phyloP scores from a whole-genome alignment of 2,329 filamentous ascomycete species.

The Colletotrichum sp. region DNA sequence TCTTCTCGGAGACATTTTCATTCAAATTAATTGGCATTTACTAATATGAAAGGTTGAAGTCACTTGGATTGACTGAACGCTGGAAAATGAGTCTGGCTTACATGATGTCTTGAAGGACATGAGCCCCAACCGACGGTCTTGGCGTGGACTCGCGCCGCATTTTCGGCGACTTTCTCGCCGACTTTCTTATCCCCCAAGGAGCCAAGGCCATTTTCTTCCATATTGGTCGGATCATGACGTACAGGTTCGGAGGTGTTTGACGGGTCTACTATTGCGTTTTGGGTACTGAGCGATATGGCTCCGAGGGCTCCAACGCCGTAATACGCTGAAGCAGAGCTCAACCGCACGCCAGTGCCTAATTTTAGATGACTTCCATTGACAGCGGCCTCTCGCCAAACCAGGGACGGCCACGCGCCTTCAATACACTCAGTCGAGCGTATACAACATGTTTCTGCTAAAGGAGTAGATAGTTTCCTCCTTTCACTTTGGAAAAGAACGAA shows the following conservation, averaged over 20 bases:
- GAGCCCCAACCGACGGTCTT: not conserved
- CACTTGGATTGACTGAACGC: not conserved
- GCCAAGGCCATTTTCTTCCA: not conserved
- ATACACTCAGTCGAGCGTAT: not conserved
- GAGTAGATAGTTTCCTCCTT: not conserved
- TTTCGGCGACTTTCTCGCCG: not conserved
- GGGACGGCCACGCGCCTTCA: rapidly evolving
- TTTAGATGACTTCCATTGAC: not conserved
- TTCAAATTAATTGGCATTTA: not conserved
- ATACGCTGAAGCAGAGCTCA: not conserved
- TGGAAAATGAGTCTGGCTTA: not conserved
- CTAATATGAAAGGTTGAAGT: not conserved
- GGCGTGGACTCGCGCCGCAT: not conserved
- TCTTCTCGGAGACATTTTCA: not conserved
- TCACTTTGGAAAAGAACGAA: rapidly evolving
- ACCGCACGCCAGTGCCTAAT: not conserved
- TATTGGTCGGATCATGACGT: not conserved
- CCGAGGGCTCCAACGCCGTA: rapidly evolving
- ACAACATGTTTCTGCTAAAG: rapidly evolving
- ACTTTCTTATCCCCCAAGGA: not conserved
- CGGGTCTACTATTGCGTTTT: not conserved
- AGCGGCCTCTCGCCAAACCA: not conserved
- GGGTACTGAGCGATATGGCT: not conserved
- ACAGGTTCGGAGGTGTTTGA: not conserved
- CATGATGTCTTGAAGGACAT: not conserved